Evolutionary conservation across 352 stramenopile genomes (phyloP), one percentile per base, ranked within the genome.

Genomic region (Phytophthora fragariaefolia): DNA sequence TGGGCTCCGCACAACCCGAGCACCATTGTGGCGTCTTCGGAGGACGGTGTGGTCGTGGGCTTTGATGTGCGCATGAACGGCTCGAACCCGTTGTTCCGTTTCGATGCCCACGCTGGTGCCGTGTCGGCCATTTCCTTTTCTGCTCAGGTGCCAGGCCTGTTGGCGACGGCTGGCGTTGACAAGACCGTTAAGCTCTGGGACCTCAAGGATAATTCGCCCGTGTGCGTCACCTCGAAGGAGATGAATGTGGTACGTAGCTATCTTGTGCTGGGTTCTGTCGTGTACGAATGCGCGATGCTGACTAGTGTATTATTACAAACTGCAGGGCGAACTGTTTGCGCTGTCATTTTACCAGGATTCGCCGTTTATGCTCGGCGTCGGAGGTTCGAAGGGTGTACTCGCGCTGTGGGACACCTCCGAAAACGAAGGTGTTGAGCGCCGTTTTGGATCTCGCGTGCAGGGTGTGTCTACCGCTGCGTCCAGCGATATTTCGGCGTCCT

Each of bases 161-260:
- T 99, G 49, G 93, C 96, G 22, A 99, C 97, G 4, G 96, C 91
- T 40, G 96, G 95, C 9, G 88, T 97, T n/a, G 97, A 99, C 84
- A 99, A 99, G 82, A 98, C 93, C 7, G 97, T 99, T 48, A 98
- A 98, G 67, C 80, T 99, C 43, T 99, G 98, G 98, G 96, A 99
- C 65, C 68, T 96, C 17, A 77, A 85, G 60, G 78, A 88, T 42
- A 87, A 87, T 48, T 68, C 66, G 18, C 87, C 92, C 3, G 63
- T 84, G 50, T 96, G 83, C 65, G 83, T 98, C 60, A 93, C 83
- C 2, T 94, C 90, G 13, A 98, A 97, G 76, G 85, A 92, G 46
- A 97, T 98, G 89, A 95, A 95, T 57, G 88, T 98, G 71, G 85
- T 93, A 88, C 71, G 83, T 90, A 63, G 17, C 12, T 63, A 10